Base-by-base conservation (phyloP, 1,284 basidiomycete species). In the Porodaedalea pini region DNA sequence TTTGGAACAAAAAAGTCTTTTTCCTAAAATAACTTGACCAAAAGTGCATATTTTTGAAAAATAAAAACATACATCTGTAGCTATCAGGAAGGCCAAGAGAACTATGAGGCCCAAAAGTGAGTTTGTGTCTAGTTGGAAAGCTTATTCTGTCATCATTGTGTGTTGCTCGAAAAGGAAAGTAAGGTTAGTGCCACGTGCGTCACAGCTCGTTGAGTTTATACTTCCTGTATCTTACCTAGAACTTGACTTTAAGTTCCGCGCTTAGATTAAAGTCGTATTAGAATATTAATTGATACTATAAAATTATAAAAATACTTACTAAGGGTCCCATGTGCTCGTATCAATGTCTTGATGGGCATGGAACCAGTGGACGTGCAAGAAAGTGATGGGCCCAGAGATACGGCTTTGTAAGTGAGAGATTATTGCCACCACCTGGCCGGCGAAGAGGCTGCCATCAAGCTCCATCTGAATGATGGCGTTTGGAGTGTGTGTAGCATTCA, bases 381-480 rank as follows among this genome's bases (percentile, higher is more conserved):
- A 19, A 2, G 19, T 29, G 23, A 10, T n/a, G 17, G 36, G 7
- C 8, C 27, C 23, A 21, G 4, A 2, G 8, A 39, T 23, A 25
- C 32, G 17, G 34, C 13, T 25, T 27, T 56, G 54, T 27, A 8
- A 6, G 27, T 56, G 54, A 13, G 32, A 19, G 13, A 56, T 6
- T 4, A 56, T 37, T 8, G 4, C 13, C 11, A 32, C 17, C 5
- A 50, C 54, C 25, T 56, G 54, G n/a, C 54, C 54, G 4, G 21
- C 54, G 25, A 17, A 56, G n/a, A 39, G 17, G 6, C 15, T 8
- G 5, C 44, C 44, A 19, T 49, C 19, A 8, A 56, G 19, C 13
- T 56, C 45, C n/a, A 40, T 49, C 23, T 56, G 54, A 23, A 56
- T 32, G 19, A 56, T 48, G 6, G 54, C 54, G 34, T 56, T 50